Base-by-base conservation (phyloP, 2,329 filamentous ascomycete species). In the Pyricularia grisea region DNA sequence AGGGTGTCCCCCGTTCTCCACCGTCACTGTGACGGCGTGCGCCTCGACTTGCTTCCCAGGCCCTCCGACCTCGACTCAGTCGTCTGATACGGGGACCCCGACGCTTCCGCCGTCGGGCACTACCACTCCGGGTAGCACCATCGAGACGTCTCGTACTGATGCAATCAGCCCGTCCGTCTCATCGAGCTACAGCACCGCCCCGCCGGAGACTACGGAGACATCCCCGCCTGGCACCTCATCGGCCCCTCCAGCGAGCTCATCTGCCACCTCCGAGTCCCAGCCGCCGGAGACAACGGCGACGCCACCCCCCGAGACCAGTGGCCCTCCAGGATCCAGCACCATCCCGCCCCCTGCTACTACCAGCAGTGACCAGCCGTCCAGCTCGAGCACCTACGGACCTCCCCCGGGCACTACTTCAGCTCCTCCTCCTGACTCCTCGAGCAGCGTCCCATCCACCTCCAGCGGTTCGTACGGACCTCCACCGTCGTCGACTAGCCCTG, bases 91-190 rank as follows among this genome's bases (percentile, higher is more conserved):
- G 31, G 31, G 23, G 55, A 68, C 42, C 25, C 55, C 66, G 36
- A 55, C 31, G 23, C 50, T 30, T 14, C 36, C 27, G 30, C 55
- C 42, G 58, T 36, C 60, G 4, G 25, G n/a, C 11, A 68, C 67
- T n/a, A 61, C 67, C 9, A 68, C 67, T 20, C 31, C 67, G 17
- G 67, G 58, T 9, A 68, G 50, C 30, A 68, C 66, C 14, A 67
- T 55, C 23, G 36, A 67, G 12, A 60, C 66, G 10, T 67, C 66
- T 27, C 50, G 33, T 42, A 67, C 66, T 11, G 66, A 67, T 27
- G 33, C 64, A 28, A 66, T 27, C 7, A 66, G 30, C 25, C 23
- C 10, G 20, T 50, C 64, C 64, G 9, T n/a, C 64, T 66, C 64
- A 9, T 66, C 64, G 30, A 50, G 30, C 33, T 33, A 50, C 30